A percentile compares a stretch with the other conserved stretches of the same genome.
phyloP scores from a whole-genome alignment of 1,284 basidiomycete species.

The Malassezia sympodialis region DNA sequence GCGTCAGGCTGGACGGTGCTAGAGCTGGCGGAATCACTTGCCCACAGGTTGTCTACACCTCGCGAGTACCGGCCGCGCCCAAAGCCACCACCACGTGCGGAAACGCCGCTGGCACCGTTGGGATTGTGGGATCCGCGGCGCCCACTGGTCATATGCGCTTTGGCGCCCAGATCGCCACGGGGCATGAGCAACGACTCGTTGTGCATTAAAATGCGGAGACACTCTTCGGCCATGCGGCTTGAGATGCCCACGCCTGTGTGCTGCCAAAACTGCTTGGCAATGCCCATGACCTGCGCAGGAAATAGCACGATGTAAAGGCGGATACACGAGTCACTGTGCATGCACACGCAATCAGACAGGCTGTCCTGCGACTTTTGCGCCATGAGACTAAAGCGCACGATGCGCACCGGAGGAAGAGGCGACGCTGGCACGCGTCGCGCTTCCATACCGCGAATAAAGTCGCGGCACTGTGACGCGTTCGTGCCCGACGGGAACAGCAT shows the following conservation, averaged over 20 bases:
- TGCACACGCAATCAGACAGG: slow-evolving; percentile 6
- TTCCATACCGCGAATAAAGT: slow-evolving; percentile 33
- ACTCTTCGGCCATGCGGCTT: slow-evolving; percentile 73
- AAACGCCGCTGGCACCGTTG: background rate
- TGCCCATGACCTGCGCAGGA: slow-evolving; percentile 56
- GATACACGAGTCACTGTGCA: slow-evolving; percentile 6
- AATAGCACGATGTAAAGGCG: slow-evolving; percentile 64
- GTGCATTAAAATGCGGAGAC: slow-evolving; percentile 52
- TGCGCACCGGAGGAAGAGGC: slow-evolving; percentile 20
- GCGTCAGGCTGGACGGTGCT: background rate
- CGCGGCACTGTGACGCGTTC: slow-evolving; percentile 33
- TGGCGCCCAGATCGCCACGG: background rate
- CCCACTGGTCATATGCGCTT: background rate
- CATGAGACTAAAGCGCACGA: slow-evolving; percentile 34
- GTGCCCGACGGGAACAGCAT: slow-evolving; percentile 36
- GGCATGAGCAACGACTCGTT: slow-evolving; percentile 16
- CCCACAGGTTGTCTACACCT: background rate
- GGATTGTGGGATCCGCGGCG: background rate
- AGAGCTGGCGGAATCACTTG: background rate
- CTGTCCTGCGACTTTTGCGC: slow-evolving; percentile 5
- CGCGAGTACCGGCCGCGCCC: slow-evolving; percentile 25
- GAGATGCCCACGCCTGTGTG: slow-evolving; percentile 84
- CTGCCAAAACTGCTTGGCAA: slow-evolving; percentile 91
- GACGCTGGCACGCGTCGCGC: slow-evolving; percentile 5
- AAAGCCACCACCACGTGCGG: slow-evolving; percentile 16